Conservation (phyloP, 148 eudicot genomes). For the Euryodendron excelsum region DNA sequence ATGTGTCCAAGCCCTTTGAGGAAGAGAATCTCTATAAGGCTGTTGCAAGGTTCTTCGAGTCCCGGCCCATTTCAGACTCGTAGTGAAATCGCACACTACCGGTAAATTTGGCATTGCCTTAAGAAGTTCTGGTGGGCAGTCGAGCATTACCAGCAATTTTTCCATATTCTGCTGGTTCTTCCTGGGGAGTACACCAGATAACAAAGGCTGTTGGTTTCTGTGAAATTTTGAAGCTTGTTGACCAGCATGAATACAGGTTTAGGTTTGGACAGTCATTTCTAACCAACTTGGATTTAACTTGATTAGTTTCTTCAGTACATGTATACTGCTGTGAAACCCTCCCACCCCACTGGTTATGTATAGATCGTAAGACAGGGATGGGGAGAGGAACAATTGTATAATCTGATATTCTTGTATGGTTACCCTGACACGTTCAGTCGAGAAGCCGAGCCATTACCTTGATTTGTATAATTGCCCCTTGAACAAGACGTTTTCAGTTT, state of each 20-base stretch:
- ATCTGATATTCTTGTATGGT: slow-evolving; percentile 8
- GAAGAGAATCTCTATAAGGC: slow-evolving; percentile 67
- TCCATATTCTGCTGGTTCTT: slow-evolving; percentile 18
- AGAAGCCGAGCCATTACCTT: no score
- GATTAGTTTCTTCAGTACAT: neutral
- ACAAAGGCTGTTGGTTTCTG: neutral
- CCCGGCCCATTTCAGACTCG: slow-evolving; percentile 22
- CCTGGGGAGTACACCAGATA: neutral
- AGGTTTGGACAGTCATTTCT: slow-evolving; percentile 2
- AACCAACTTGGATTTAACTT: slow-evolving; percentile 3
- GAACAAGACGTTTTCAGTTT: no score
- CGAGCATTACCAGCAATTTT: slow-evolving; percentile 23
- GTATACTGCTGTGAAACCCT: slow-evolving; percentile 1
- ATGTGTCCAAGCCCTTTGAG: slow-evolving; percentile 65
- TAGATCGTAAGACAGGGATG: neutral
- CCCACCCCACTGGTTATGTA: slow-evolving; percentile 8
- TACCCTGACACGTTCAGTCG: no score
- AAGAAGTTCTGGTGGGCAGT: neutral
- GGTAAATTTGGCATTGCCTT: neutral
- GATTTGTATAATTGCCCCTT: no score
- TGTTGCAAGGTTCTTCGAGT: slow-evolving; percentile 55
- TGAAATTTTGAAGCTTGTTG: neutral
- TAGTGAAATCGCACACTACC: neutral
- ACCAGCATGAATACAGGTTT: neutral
- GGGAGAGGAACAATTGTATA: neutral